phyloP scores from a whole-genome alignment of 2,329 filamentous ascomycete genomes.

The Trichoderma atrobrunneum region DNA sequence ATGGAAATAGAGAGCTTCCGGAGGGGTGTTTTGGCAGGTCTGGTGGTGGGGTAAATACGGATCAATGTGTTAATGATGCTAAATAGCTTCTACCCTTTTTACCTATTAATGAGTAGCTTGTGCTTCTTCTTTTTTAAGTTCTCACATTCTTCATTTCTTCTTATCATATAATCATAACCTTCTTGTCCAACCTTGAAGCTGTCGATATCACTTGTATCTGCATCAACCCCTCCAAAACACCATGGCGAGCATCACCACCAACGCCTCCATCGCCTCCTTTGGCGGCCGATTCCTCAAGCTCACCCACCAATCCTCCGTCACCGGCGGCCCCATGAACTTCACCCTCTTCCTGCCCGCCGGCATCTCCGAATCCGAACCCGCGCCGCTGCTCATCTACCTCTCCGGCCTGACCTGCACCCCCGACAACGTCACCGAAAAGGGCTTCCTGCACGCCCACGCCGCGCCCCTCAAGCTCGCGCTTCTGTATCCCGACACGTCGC shows the following conservation, averaged over 20 bases:
- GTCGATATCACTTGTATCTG: too few relatives aligned
- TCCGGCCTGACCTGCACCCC: slow-evolving; percentile 93
- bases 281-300: slow-evolving; percentile 95
- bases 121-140: background rate
- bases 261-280: slow-evolving; percentile 84
- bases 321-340: slow-evolving; percentile 84
- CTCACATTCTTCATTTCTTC: background rate
- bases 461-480: slow-evolving; percentile 81
- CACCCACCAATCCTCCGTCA: slow-evolving; percentile 74
- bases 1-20: background rate
- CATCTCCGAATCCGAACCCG: slow-evolving; percentile 51
- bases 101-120: background rate
- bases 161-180: background rate
- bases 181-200: too few relatives aligned
- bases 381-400: slow-evolving; percentile 88
- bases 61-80: background rate
- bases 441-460: slow-evolving; percentile 87
- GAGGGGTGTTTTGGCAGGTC: background rate
- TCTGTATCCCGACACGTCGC: slow-evolving; percentile 92
- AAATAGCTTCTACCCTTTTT: background rate
- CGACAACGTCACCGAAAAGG: slow-evolving; percentile 78
- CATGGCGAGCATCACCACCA: slow-evolving; percentile 58
- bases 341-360: slow-evolving; percentile 87
- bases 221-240: background rate
- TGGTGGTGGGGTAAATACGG: slow-evolving; percentile 7